These are phyloP conservation scores for Alternaria angustiovoidea DNA, from an alignment of 2,329 filamentous ascomycete genomes.

Conservation along the genomic window DNA sequence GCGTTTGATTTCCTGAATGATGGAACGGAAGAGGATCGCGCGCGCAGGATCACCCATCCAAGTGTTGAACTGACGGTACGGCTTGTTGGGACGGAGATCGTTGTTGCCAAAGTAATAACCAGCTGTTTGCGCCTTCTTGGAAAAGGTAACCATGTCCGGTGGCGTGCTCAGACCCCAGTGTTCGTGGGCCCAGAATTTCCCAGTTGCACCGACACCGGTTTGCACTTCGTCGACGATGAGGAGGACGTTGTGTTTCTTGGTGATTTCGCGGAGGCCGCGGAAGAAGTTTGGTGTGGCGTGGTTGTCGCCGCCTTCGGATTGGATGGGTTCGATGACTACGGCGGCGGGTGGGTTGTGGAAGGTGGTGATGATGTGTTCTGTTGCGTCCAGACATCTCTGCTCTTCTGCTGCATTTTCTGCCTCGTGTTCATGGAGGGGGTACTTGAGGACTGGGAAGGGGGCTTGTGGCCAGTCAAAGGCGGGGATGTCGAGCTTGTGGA, in stretches of 20 bases:
- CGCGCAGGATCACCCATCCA: slow-evolving; percentile 95
- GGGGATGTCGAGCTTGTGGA: slow-evolving; percentile 94
- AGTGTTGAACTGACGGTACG: slow-evolving; percentile 96
- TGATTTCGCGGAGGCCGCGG: slow-evolving; percentile 80
- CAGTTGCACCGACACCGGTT: slow-evolving; percentile 90
- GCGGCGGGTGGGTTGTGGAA: slow-evolving; percentile 83
- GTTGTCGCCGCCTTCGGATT: slow-evolving; percentile 95
- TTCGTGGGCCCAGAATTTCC: slow-evolving; percentile 96
- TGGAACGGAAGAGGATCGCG: slow-evolving; percentile 84
- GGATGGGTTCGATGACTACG: slow-evolving; percentile 86
- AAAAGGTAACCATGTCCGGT: slow-evolving; percentile 94
- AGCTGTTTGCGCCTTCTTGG: slow-evolving; percentile 93
- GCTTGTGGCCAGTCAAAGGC: slow-evolving; percentile 96
- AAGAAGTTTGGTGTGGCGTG: slow-evolving; percentile 90
- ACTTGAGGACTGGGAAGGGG: slow-evolving; percentile 84
- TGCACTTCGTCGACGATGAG: slow-evolving; percentile 95
- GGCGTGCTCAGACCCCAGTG: slow-evolving; percentile 85
- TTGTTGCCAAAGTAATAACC: slow-evolving; percentile 90
- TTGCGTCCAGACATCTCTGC: slow-evolving; percentile 80
- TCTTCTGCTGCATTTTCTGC: slow-evolving; percentile 85
- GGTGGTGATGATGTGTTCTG: slow-evolving; percentile 80
- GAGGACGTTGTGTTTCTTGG: slow-evolving; percentile 77
- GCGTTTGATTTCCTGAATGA: slow-evolving; percentile 80
- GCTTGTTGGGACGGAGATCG: slow-evolving; percentile 84
- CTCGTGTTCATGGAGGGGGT: slow-evolving; percentile 81